Evolutionary conservation across 2,329 filamentous ascomycete species (phyloP).

Genomic region (Trichoderma sp.): DNA sequence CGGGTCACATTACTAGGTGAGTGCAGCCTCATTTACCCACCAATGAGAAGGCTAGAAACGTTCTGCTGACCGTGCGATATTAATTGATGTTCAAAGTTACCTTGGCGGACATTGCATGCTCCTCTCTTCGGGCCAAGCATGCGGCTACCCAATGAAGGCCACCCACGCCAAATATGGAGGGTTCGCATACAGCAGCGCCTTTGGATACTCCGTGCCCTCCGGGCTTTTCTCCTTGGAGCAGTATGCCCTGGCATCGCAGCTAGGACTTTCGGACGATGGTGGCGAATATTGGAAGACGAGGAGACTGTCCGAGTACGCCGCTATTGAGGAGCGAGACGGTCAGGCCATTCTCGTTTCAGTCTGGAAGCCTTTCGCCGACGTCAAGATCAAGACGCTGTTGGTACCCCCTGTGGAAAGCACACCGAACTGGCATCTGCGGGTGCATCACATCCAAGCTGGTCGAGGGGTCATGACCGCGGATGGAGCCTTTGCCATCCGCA

Average conservation of each 20-base stretch:
- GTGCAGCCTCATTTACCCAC: constrained; percentile 10
- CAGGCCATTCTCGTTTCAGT: constrained; percentile 61
- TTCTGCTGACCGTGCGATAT: not conserved
- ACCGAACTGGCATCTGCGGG: constrained; percentile 68
- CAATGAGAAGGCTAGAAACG: not conserved
- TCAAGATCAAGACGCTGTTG: constrained; percentile 60
- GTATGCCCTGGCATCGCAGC: constrained; percentile 49
- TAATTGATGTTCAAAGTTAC: not conserved
- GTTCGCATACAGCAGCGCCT: constrained; percentile 74
- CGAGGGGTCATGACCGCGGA: constrained; percentile 68
- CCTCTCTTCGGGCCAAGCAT: constrained; percentile 55
- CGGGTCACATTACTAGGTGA: constrained; percentile 66
- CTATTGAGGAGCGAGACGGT: constrained; percentile 54
- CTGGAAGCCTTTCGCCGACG: constrained; percentile 70
- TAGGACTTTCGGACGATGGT: constrained; percentile 60
- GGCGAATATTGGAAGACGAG: constrained; percentile 75
- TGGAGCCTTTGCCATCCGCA: constrained; percentile 68
- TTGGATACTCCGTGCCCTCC: constrained; percentile 73
- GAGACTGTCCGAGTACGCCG: constrained; percentile 62
- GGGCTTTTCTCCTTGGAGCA: constrained; percentile 63
- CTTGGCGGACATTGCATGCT: constrained; percentile 71
- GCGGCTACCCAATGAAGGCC: constrained; percentile 76
- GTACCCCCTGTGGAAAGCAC: constrained; percentile 56
- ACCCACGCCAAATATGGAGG: constrained; percentile 79
- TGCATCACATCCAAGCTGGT: constrained; percentile 58